Percentiles rank a stretch among this genome's conserved stretches.
These are phyloP conservation scores for Hypoxylon perforatum DNA, from an alignment of 495 filamentous ascomycete genomes.

Conservation along the genomic window DNA sequence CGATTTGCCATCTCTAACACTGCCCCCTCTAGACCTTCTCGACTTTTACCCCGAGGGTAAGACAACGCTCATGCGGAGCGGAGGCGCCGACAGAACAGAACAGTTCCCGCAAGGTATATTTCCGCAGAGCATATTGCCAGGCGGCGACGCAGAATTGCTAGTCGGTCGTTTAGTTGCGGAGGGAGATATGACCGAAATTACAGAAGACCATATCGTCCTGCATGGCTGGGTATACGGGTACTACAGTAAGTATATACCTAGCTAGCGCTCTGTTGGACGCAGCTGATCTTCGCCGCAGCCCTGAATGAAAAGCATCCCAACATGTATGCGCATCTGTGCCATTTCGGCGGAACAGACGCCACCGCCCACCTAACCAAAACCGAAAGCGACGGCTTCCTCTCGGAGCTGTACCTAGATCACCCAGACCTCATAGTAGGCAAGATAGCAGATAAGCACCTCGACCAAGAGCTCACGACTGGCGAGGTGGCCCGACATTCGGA, in stretches of 20 bases:
- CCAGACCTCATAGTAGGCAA: not conserved
- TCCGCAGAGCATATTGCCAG: not conserved
- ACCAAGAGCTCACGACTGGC: not conserved
- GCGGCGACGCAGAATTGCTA: not conserved
- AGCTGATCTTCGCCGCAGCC: not conserved
- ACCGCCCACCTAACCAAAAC: not conserved
- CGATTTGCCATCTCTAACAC: not conserved
- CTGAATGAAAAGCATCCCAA: not conserved
- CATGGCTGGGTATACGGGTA: not conserved
- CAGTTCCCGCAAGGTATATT: not conserved
- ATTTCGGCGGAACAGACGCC: not conserved
- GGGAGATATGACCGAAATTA: not conserved
- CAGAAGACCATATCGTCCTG: not conserved
- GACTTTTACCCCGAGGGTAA: not conserved
- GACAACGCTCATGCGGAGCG: conserved; percentile 2
- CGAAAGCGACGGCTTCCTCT: not conserved
- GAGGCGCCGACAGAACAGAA: not conserved
- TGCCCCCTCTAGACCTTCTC: not conserved
- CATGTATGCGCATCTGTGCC: not conserved
- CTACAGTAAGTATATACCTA: not conserved
- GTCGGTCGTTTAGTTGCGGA: not conserved
- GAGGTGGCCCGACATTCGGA: not conserved
- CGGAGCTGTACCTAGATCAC: not conserved
- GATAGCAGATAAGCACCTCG: not conserved
- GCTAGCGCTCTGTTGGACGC: not conserved